Percentiles rank a stretch among this genome's conserved stretches.
phyloP scores from a whole-genome alignment of 305 asterid species.

The Stenogyne calaminthoides region DNA sequence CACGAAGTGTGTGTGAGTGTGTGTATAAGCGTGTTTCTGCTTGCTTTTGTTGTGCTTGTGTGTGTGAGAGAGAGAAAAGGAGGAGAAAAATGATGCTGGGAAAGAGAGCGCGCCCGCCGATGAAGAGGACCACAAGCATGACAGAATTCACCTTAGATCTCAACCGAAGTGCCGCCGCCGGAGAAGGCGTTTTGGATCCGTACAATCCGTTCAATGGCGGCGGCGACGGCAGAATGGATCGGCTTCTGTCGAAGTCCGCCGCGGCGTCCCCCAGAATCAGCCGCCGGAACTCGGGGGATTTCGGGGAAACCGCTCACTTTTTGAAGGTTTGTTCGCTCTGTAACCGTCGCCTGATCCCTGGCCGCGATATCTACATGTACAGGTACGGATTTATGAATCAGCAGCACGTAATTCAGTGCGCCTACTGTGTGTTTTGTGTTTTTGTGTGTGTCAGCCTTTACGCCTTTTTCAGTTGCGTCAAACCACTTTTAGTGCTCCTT shows the following conservation, averaged over 20 bases:
- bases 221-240: constrained; percentile 22
- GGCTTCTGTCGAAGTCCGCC: constrained; percentile 32
- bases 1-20: neutral
- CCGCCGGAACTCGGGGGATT: constrained; percentile 65
- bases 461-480: neutral
- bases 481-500: constrained; percentile 3
- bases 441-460: constrained; percentile 8
- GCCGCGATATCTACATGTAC: constrained; percentile 85
- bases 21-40: neutral
- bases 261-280: constrained; percentile 38
- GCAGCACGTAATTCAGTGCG: neutral
- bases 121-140: constrained; percentile 86
- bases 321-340: constrained; percentile 71
- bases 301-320: constrained; percentile 52
- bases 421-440: neutral
- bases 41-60: neutral
- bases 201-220: constrained; percentile 34
- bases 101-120: constrained; percentile 75
- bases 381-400: constrained; percentile 41
- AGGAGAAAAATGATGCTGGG: constrained; percentile 45
- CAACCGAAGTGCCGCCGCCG: constrained; percentile 21
- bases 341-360: constrained; percentile 64
- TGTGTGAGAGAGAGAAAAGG: neutral
- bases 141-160: constrained; percentile 63
- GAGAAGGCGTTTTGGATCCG: constrained; percentile 33